Conservation (phyloP, 164 flowering plant genomes). For the Berberis thunbergii region DNA sequence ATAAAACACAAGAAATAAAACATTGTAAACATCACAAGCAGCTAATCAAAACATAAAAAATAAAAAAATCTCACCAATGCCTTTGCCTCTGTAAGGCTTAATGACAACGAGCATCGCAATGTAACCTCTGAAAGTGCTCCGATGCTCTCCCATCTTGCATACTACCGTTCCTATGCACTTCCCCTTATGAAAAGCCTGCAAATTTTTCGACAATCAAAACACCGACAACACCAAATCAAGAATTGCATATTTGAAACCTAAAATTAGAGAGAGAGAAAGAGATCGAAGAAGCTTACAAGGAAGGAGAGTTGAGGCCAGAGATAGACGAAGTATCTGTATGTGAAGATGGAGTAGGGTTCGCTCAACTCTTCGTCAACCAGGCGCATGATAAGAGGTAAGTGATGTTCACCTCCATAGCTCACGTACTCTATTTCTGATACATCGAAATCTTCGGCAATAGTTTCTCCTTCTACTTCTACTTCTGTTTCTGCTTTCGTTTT, state of each 20-base stretch:
- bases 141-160: conserved; percentile 97
- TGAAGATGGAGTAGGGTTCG: conserved; percentile 98
- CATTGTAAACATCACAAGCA: neutral
- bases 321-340: conserved; percentile 96
- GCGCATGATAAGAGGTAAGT: conserved; percentile 82
- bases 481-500: conserved; percentile 10
- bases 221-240: neutral
- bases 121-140: conserved; percentile 78
- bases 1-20: no score
- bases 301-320: conserved; percentile 97
- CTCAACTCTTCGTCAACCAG: conserved; percentile 92
- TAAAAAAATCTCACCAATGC: conserved; percentile 51
- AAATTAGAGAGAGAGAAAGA: neutral
- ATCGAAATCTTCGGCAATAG: conserved; percentile 7
- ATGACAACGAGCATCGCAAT: conserved; percentile 98
- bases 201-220: neutral
- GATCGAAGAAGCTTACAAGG: conserved; percentile 31
- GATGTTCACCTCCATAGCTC: conserved; percentile 92
- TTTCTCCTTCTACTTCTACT: conserved; percentile 6
- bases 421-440: conserved; percentile 65
- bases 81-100: conserved; percentile 81
- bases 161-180: conserved; percentile 89
- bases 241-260: neutral
- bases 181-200: conserved; percentile 80
- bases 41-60: neutral